A percentile compares a stretch with the other conserved stretches of the same genome.
Conservation (phyloP, 2,329 filamentous ascomycete genomes). For the Didymosphaeria variabile region DNA sequence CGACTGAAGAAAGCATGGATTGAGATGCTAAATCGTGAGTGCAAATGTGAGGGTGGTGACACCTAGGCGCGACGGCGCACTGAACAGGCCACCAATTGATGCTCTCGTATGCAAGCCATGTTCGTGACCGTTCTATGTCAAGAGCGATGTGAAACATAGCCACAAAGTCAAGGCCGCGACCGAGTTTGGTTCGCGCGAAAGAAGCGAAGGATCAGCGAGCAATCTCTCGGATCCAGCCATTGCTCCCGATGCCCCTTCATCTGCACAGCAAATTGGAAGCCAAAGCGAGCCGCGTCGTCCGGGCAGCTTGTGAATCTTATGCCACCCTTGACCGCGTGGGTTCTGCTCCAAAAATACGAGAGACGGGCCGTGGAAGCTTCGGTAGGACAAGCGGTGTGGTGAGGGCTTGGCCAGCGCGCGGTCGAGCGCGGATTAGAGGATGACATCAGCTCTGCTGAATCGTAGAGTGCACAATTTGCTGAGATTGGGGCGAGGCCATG, state of each 20-base stretch:
- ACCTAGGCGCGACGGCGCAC: no score
- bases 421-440: not conserved
- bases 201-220: conserved; percentile 22
- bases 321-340: not conserved
- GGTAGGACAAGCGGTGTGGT: conserved; percentile 8
- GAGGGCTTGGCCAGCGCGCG: conserved; percentile 4
- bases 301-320: not conserved
- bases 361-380: not conserved
- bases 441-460: conserved; percentile 11
- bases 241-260: conserved; percentile 13
- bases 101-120: conserved; percentile 5
- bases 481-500: conserved; percentile 16
- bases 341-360: conserved; percentile 5
- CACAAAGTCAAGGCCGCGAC: conserved; percentile 4
- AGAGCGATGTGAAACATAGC: conserved; percentile 13
- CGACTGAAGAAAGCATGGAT: no score
- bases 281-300: conserved; percentile 12
- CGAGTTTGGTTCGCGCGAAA: not conserved
- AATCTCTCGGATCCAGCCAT: conserved; percentile 11
- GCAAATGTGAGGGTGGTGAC: not conserved
- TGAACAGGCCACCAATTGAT: not conserved
- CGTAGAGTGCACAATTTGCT: conserved; percentile 18
- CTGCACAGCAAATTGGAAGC: conserved; percentile 10
- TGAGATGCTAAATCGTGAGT: no score
- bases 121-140: not conserved